Conservation (phyloP, 1,284 basidiomycete genomes). For the Leccinum huronense region DNA sequence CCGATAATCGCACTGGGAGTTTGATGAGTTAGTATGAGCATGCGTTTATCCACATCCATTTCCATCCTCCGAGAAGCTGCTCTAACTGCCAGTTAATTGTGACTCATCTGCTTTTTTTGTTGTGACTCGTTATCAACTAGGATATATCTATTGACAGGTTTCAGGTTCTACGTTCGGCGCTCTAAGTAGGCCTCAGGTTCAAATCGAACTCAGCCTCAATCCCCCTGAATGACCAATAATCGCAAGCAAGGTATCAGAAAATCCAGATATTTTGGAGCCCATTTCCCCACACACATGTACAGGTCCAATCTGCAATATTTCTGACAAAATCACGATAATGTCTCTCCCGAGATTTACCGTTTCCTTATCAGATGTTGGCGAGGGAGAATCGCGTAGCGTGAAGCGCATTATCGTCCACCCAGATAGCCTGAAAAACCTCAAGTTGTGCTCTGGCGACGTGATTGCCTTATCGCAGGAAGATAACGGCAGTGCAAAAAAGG, state of each 20-base stretch:
- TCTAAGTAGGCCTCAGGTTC: background rate
- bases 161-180: background rate
- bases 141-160: constrained; percentile 10
- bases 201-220: background rate
- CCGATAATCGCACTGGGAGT: background rate
- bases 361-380: constrained; percentile 38
- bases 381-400: constrained; percentile 48
- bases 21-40: constrained; percentile 4
- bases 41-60: constrained; percentile 14
- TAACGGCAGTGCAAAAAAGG: constrained; percentile 38
- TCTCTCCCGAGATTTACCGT: constrained; percentile 47
- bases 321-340: constrained; percentile 1
- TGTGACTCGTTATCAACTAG: background rate
- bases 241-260: background rate
- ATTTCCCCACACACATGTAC: constrained; percentile 3
- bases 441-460: constrained; percentile 69
- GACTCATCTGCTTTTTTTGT: background rate
- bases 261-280: background rate
- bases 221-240: constrained; percentile 5
- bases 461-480: constrained; percentile 52
- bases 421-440: constrained; percentile 61
- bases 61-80: constrained; percentile 8
- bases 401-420: constrained; percentile 67
- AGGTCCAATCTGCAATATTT: constrained; percentile 1
- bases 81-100: constrained; percentile 10